These are phyloP conservation scores for Austroboletus eburneus DNA, from an alignment of 768 basidiomycete genomes.

Conservation along the genomic window DNA sequence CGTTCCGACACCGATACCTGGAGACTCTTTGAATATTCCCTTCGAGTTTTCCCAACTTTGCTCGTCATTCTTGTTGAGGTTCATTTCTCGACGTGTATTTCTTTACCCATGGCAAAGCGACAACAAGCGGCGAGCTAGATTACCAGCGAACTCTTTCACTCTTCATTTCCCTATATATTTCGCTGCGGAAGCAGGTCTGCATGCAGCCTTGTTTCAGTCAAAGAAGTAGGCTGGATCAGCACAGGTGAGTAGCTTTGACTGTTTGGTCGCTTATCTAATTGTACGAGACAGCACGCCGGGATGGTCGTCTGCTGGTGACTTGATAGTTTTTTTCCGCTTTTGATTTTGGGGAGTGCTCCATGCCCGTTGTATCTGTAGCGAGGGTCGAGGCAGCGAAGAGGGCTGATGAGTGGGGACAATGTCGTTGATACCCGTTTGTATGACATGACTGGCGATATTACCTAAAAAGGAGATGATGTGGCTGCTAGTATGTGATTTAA, in stretches of 20 bases:
- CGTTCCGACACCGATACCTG: slow-evolving; percentile 9
- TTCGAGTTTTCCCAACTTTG: slow-evolving; percentile 56
- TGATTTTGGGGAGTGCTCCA: too few relatives aligned
- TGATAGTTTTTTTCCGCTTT: too few relatives aligned
- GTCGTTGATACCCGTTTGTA: too few relatives aligned
- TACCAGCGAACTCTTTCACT: slow-evolving; percentile 54
- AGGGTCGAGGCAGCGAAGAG: too few relatives aligned
- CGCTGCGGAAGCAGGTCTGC: slow-evolving; percentile 46
- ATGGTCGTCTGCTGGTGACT: too few relatives aligned
- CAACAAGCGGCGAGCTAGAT: slow-evolving; percentile 44
- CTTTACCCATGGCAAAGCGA: slow-evolving; percentile 42
- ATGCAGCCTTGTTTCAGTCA: slow-evolving; percentile 75
- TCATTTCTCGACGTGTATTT: slow-evolving; percentile 55
- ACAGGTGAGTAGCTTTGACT: slow-evolving; percentile 45
- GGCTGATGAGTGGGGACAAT: too few relatives aligned
- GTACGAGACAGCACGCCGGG: too few relatives aligned
- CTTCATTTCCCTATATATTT: slow-evolving; percentile 53
- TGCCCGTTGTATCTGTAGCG: too few relatives aligned
- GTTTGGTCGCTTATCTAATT: slow-evolving; percentile 8
- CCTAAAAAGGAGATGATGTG: slow-evolving; percentile 24
- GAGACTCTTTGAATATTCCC: slow-evolving; percentile 28
- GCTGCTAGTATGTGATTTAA: slow-evolving; percentile 23
- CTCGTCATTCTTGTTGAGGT: slow-evolving; percentile 79
- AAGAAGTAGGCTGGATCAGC: too few relatives aligned
- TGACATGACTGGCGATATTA: slow-evolving; percentile 16